Conservation (phyloP, 805 yeast species). For the Scheffersomyces coipomensis region DNA sequence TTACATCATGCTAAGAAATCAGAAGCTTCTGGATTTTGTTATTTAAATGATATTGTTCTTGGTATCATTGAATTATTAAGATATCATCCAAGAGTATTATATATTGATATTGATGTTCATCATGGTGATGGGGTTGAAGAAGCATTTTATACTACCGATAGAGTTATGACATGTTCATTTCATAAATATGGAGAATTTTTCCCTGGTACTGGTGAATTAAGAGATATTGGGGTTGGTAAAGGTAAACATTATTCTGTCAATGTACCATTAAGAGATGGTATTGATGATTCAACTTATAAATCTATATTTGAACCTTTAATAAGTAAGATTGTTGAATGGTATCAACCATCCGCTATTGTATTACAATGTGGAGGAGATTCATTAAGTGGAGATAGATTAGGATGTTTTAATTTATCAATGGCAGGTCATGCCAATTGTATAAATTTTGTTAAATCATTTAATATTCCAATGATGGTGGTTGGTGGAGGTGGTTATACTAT, state of each 20-base stretch:
- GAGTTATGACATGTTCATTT: slow-evolving; percentile 95
- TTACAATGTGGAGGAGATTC: slow-evolving; percentile 99
- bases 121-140: slow-evolving; percentile 99
- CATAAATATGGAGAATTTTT: slow-evolving; percentile 96
- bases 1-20: slow-evolving; percentile 96
- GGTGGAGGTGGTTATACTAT: slow-evolving; percentile 99
- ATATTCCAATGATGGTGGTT: slow-evolving; percentile 86
- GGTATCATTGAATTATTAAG: slow-evolving; percentile 83
- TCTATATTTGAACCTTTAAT: slow-evolving; percentile 89
- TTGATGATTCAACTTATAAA: slow-evolving; percentile 85
- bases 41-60: slow-evolving; percentile 89
- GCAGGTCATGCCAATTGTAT: slow-evolving; percentile 96
- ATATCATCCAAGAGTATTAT: slow-evolving; percentile 88
- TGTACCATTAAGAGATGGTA: slow-evolving; percentile 93
- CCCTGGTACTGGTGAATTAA: slow-evolving; percentile 95
- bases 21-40: slow-evolving; percentile 96
- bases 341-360: slow-evolving; percentile 95
- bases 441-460: slow-evolving; percentile 78
- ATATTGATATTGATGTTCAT: slow-evolving; percentile 93
- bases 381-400: slow-evolving; percentile 90
- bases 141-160: slow-evolving; percentile 90
- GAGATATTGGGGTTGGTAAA: slow-evolving; percentile 86
- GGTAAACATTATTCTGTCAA: slow-evolving; percentile 89
- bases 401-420: slow-evolving; percentile 93
- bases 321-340: slow-evolving; percentile 73